Conservation (phyloP, 1,284 basidiomycete species). For the Trichosporon asahii region DNA sequence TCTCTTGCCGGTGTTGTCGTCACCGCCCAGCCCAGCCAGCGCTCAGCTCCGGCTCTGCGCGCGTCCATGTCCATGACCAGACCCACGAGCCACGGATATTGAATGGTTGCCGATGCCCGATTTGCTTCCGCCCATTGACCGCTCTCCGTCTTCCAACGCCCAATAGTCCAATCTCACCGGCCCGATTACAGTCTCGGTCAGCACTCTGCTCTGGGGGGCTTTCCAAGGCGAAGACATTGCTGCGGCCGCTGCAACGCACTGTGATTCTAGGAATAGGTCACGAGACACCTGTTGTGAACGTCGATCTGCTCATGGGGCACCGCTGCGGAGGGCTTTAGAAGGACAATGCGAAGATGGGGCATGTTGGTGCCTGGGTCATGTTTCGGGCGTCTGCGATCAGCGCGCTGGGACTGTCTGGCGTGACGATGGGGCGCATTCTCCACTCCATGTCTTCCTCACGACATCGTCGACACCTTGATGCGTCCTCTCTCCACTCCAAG, state of each 20-base stretch:
- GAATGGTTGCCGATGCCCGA: background rate
- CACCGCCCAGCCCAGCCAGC: background rate
- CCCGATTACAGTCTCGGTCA: background rate
- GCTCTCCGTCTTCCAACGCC: background rate
- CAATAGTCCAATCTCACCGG: background rate
- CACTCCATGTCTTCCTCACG: background rate
- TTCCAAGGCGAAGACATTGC: too few species aligned
- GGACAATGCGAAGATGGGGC: background rate
- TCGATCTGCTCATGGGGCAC: too few species aligned
- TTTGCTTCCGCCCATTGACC: background rate
- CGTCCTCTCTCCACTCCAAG: background rate
- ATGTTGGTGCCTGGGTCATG: background rate
- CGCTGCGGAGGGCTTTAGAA: background rate
- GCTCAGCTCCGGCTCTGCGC: background rate
- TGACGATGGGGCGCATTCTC: background rate
- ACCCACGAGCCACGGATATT: background rate
- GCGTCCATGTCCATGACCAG: background rate
- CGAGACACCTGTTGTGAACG: background rate
- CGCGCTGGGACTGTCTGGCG: background rate
- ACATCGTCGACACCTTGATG: background rate
- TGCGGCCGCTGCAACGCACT: too few species aligned
- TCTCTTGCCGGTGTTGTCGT: background rate
- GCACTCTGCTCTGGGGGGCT: too few species aligned
- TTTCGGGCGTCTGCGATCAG: background rate
- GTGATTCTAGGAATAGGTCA: too few species aligned